Base-by-base conservation (phyloP, 129 eudicot genomes). In the Arctium minus region DNA sequence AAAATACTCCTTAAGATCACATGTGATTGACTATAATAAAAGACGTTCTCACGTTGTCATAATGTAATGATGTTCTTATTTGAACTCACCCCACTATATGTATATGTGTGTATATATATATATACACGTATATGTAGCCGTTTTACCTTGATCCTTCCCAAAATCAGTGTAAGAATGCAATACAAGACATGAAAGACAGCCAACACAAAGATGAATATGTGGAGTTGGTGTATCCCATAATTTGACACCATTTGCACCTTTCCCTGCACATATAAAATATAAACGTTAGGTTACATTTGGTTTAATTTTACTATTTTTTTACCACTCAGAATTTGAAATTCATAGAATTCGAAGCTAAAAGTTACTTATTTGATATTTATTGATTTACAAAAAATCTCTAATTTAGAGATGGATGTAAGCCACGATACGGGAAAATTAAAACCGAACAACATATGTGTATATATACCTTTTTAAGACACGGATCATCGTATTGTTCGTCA, bases 141-240 rank as follows among this genome's bases (percentile, higher is more conserved):
- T 38, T 31, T 18, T 86, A 90, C 97, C 92, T 92, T 92, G 69
- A 87, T 83, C 78, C 81, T 88, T 10, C 94, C 97, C 84, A 92
- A 83, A 73, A 69, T 88, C 40, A 86, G 85, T 31, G 97, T 92
- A 62, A 82, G 76, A 62, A 92, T 27, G 46, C 97, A 88, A 70
- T 92, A 92, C 5, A 85, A 27, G 6, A 92, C 87, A 85, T 92
- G 97, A 78, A 88, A n/a, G 32, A 88, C 77, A 5, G 97, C 97
- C 86, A 92, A 65, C 53, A 85, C 90, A 83, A 92, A 90, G 36
- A 92, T 92, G 85, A 92, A 92, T 78, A 92, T 85, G 83, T 92
- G 97, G 85, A 92, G 92, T 80, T 92, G 97, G 83, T 92, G 94
- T 71, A 92, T 85, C 46, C 87, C 97, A 85, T 92, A 88, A 35